Base-by-base conservation (phyloP, 1,284 basidiomycete genomes). In the Pseudozyma sp. region DNA sequence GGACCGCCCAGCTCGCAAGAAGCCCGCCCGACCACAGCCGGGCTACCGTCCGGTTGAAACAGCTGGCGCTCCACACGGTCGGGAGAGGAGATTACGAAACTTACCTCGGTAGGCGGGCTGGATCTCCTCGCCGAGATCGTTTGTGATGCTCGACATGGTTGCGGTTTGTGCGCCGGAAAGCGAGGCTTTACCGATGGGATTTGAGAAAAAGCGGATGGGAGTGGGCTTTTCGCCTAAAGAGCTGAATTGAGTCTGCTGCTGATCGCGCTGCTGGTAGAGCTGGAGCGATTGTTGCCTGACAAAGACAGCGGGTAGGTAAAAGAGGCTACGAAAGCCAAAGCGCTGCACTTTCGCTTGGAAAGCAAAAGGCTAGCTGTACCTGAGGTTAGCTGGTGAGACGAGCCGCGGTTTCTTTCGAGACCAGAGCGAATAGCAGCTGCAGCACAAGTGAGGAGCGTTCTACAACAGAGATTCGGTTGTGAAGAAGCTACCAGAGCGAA, bases 51-150 rank as follows among this genome's bases (percentile, higher is more conserved):
- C 24, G 24, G 4, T 24, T 4, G 24, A 24, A 24, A 24, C 24
- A 4, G 4, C 24, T 24, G 24, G 24, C 24, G 2, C 24, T 37
- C 16, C n/a, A n/a, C 24, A 24, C 24, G 24, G 24, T 24, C 24
- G 24, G 24, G 29, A 10, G 17, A 24, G 31, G 24, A 45, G 19
- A 14, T 16, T 24, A 17, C 10, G 10, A 19, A 8, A 78, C 78
- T 72, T 63, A 80, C 77, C 77, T 46, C 54, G 54, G 76, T 78
- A 78, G 50, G 70, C 78, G 42, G 75, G 75, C 30, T 61, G 60
- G 42, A 82, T 69, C n/a, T 76, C 63, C 67, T 84, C 79, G 46
- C 80, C 81, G 45, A 73, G 53, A 7, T 80, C 68, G 64, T 82
- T 78, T 30, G 57, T 75, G 42, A 78, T 66, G 11, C 61, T 60